phyloP scores from a whole-genome alignment of 192 early-diverging fungal genomes.

The Coemansia sp. region DNA sequence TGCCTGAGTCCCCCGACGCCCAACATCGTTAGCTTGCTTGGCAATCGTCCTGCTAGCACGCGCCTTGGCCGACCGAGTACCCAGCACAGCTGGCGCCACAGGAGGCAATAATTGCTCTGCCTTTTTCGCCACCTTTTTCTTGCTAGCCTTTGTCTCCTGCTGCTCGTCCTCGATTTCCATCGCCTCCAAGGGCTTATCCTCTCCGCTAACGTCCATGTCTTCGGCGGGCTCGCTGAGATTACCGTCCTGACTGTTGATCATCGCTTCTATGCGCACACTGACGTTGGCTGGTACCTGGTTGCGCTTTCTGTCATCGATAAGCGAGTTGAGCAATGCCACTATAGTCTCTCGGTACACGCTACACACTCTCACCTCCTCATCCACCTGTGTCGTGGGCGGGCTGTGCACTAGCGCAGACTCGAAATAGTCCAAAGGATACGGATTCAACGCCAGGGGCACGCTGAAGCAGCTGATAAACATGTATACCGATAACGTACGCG shows the following conservation, averaged over 20 bases:
- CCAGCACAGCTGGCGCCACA: neutral
- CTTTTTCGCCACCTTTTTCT: neutral
- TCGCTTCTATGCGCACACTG: constrained; percentile 25
- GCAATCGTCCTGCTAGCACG: constrained; percentile 1
- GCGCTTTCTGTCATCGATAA: constrained; percentile 33
- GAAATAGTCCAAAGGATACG: constrained; percentile 82
- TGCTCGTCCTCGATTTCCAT: neutral
- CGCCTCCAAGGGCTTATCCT: neutral
- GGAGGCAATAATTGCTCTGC: neutral
- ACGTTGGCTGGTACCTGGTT: constrained; percentile 15
- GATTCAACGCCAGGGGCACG: constrained; percentile 65
- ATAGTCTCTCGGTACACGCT: constrained; percentile 44
- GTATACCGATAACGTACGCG: constrained; percentile 38
- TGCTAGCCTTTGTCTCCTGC: neutral
- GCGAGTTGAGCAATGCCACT: constrained; percentile 48
- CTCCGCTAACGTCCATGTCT: constrained; percentile 31
- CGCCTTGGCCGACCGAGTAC: neutral
- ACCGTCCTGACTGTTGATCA: constrained; percentile 28
- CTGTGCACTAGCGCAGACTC: constrained; percentile 63
- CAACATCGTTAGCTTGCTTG: neutral
- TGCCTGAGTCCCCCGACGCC: neutral
- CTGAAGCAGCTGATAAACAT: constrained; percentile 57
- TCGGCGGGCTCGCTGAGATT: constrained; percentile 15
- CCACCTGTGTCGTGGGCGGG: constrained; percentile 8
- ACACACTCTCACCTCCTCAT: neutral